Base-by-base conservation (phyloP, 148 eudicot species). In the Arbutus unedo region DNA sequence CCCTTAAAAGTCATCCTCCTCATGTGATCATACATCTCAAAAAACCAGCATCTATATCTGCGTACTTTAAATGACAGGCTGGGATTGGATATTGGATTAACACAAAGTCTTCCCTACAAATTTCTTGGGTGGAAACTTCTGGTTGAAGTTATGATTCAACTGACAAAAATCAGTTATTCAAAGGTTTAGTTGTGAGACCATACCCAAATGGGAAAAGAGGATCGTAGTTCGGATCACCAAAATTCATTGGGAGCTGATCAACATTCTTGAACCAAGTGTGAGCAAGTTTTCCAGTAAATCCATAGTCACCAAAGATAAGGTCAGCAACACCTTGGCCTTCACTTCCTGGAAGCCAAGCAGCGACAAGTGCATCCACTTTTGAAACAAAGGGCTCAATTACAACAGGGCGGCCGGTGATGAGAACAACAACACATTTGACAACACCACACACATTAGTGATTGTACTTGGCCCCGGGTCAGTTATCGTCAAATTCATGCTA, bases 261-360 rank as follows among this genome's bases (percentile, higher is more conserved):
- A 90, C 90, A 2, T 83, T 82, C 86, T 80, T 90, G 80, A 90
- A 88, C 92, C 92, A 90, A 64, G 90, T 90, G 7, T 89, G 82
- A 8, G 92, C 89, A 25, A 90, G 85, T 82, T 88, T 90, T 7
- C 92, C 92, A 5, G 89, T 90, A n/a, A 90, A 90, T 43, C 89
- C 85, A 78, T 68, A 90, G 70, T 88, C 89, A 68, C 92, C 92
- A 77, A 88, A 90, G 45, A 90, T 70, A 64, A 82, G 77, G 75
- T 90, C 92, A 62, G 89, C 87, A 18, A 88, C 87, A 57, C 92
- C 92, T 64, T 88, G 92, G n/a, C 92, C 92, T 85, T 90, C 92
- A 21, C 82, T 79, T 47, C 92, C 92, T 3, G 92, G 92, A 64
- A 90, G 89, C 92, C 92, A 90, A 75, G 92, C 92, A 21, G 92